Base-by-base conservation (phyloP, 2,329 filamentous ascomycete genomes). In the Diplodia seriata region DNA sequence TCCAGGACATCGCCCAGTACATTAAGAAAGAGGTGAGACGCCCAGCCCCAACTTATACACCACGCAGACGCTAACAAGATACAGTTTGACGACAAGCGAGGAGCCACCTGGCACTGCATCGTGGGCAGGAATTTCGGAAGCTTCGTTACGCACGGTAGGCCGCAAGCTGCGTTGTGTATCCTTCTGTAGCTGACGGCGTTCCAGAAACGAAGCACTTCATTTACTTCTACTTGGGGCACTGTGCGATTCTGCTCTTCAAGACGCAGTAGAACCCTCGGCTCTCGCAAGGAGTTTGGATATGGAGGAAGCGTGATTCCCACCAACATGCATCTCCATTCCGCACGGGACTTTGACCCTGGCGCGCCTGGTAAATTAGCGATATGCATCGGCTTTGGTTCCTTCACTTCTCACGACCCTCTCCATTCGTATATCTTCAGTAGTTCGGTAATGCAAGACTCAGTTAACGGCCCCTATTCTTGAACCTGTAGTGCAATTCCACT, bases 171-270 rank as follows among this genome's bases (percentile, higher is more conserved):
- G 31, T 20, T 38, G 23, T 29, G 31, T 54, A 20, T 55, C n/a
- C 50, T 18, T 14, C 36, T 57, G 47, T 67, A 76, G 54, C 76
- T 76, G 40, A 77, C 29, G 6, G 4, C 36, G 3, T 9, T 51
- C 47, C 83, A 97, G 95, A 98, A 82, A 98, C 95, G 33, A 98
- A 98, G 84, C 95, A 99, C 82, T 99, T 99, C 85, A 97, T 99
- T 80, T 99, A 99, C 85, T 99, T 99, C 85, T 99, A 99, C 84
- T 91, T 99, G 69, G 95, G 95, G 66, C 95, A 98, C 85, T 97
- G 93, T 81, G 95, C 95, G 69, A 98, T 99, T 78, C 87, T 99
- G 68, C 89, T 99, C 65, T 99, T 98, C 89, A 99, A 99, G 87
- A 99, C 95, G 50, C 94, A 97, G 88, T 98, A 78, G 72, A 15